Percentiles rank a stretch among this genome's conserved stretches.
These are phyloP conservation scores for Cladosporium phlei DNA, from an alignment of 2,329 filamentous ascomycete genomes.

Conservation along the genomic window DNA sequence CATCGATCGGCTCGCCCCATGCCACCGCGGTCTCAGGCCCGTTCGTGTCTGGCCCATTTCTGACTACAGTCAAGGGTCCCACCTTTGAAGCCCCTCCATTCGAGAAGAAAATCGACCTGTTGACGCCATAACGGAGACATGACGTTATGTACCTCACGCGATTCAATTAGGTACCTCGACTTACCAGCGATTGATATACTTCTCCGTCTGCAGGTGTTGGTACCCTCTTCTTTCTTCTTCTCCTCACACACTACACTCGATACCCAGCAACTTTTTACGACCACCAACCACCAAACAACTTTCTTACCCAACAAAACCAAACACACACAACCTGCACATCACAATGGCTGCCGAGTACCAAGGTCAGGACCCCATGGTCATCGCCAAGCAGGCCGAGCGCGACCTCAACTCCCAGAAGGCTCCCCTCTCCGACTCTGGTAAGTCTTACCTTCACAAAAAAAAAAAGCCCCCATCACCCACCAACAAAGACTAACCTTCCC, in stretches of 20 bases:
- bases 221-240: constrained; percentile 3
- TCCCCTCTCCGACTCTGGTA: constrained; percentile 18
- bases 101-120: constrained; percentile 6
- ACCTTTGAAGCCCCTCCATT: constrained; percentile 1
- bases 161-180: constrained; percentile 5
- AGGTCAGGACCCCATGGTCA: constrained; percentile 37
- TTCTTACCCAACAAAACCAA: constrained; percentile 3
- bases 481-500: background rate
- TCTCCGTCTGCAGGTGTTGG: background rate
- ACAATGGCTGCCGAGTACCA: constrained; percentile 43
- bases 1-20: no score
- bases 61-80: constrained; percentile 1
- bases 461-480: background rate
- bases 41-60: background rate
- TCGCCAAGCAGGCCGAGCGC: constrained; percentile 46
- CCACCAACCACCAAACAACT: constrained; percentile 3
- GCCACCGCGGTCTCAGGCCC: no score
- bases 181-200: constrained; percentile 11
- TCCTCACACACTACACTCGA: constrained; percentile 5
- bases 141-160: constrained; percentile 11
- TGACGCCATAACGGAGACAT: constrained; percentile 14
- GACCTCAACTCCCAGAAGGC: constrained; percentile 43
- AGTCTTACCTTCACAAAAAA: background rate
- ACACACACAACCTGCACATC: constrained; percentile 14
- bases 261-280: constrained; percentile 10